Evolutionary conservation across 495 filamentous ascomycete genomes (phyloP).

Genomic region (Zalerion maritima): DNA sequence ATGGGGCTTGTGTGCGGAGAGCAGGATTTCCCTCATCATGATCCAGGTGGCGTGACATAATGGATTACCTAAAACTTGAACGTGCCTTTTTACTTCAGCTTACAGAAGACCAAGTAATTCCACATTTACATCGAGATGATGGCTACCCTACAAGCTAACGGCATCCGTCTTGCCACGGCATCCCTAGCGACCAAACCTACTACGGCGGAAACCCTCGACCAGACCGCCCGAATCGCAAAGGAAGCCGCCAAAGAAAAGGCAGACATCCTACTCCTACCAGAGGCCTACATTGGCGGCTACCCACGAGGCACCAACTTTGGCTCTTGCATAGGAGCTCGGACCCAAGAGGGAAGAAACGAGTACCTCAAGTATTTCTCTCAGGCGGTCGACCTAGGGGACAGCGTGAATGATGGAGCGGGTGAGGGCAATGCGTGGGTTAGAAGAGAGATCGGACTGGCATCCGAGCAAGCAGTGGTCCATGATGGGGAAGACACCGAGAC

Average conservation of each 20-base stretch:
- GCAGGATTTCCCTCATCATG: too few relatives aligned
- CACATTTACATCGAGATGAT: too few relatives aligned
- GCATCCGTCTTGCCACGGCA: conserved; percentile 60
- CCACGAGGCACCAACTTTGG: conserved; percentile 75
- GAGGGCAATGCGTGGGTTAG: conserved; percentile 61
- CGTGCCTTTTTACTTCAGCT: too few relatives aligned
- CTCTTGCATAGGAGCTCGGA: conserved; percentile 52
- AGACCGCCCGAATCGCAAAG: conserved; percentile 41
- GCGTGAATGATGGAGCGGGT: conserved; percentile 44
- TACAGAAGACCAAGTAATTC: too few relatives aligned
- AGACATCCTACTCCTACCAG: conserved; percentile 76
- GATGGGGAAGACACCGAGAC: conserved; percentile 32
- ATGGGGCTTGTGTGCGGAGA: too few relatives aligned
- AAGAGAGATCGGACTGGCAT: conserved; percentile 38
- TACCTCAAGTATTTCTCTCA: conserved; percentile 67
- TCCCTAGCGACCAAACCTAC: conserved; percentile 60
- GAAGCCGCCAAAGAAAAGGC: conserved; percentile 38
- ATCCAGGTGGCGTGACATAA: too few relatives aligned
- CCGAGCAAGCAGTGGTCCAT: conserved; percentile 43
- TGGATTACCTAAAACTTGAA: too few relatives aligned
- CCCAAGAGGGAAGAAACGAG: conserved; percentile 59
- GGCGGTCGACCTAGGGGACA: conserved; percentile 79
- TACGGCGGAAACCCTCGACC: conserved; percentile 47
- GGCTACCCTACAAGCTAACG: too few relatives aligned
- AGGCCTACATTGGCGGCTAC: conserved; percentile 89